phyloP scores from a whole-genome alignment of 2,329 filamentous ascomycete species.

The Thyridium curvatum region DNA sequence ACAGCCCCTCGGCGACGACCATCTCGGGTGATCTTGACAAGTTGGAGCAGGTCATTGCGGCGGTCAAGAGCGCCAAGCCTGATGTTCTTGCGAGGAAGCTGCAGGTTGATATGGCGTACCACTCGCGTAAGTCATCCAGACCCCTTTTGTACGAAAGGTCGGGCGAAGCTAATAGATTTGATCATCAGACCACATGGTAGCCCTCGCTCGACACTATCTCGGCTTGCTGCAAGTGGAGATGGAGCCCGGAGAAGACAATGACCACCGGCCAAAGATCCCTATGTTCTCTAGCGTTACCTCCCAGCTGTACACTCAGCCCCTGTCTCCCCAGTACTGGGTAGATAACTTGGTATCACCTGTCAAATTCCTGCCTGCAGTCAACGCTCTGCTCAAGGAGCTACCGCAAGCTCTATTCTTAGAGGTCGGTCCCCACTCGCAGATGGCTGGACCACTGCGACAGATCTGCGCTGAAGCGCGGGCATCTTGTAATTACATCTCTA shows the following conservation, averaged over 20 bases:
- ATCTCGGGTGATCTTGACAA: slow-evolving; percentile 43
- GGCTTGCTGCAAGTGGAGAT: not conserved
- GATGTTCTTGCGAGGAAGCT: slow-evolving; percentile 6
- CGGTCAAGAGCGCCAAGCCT: not conserved
- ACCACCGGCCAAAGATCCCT: not conserved
- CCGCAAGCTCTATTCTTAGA: slow-evolving; percentile 3
- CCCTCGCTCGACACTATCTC: slow-evolving; percentile 2
- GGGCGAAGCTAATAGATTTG: slow-evolving; percentile 3
- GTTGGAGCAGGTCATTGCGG: slow-evolving; percentile 22
- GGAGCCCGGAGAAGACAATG: not conserved
- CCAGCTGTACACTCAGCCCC: not conserved
- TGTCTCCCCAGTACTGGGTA: slow-evolving; percentile 19
- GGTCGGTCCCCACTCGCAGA: slow-evolving; percentile 6
- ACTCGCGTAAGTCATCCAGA: slow-evolving; percentile 6
- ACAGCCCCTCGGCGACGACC: slow-evolving; percentile 44
- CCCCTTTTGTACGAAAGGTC: not conserved
- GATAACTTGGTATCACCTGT: slow-evolving; percentile 25
- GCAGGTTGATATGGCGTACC: slow-evolving; percentile 4
- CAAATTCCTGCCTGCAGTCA: slow-evolving; percentile 21
- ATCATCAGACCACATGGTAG: slow-evolving; percentile 7
- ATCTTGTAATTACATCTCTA: not conserved
- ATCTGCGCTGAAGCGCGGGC: slow-evolving; percentile 1
- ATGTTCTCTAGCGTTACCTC: slow-evolving; percentile 1
- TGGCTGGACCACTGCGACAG: slow-evolving; percentile 7
- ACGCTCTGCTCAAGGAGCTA: not conserved